Evolutionary conservation across 2,329 filamentous ascomycete genomes (phyloP).

Genomic region (Nothopassalora personata): DNA sequence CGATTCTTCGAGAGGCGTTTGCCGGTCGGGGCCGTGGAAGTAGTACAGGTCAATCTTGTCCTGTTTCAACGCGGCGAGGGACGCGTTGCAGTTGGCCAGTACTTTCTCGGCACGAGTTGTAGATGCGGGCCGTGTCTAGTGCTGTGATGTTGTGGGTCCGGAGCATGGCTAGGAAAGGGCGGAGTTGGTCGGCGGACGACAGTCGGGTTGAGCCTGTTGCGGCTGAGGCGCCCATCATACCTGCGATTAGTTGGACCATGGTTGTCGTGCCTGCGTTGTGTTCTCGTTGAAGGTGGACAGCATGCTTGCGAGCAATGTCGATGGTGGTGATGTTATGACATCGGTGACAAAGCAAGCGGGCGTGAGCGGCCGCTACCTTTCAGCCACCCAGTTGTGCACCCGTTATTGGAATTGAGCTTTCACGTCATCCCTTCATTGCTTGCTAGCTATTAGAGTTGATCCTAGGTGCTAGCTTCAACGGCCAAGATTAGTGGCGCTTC

Average conservation of each 20-base stretch:
- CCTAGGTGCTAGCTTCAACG: too few species aligned
- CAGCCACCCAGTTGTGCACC: neutral
- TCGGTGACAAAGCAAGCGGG: conserved; percentile 2
- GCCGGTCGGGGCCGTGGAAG: conserved; percentile 45
- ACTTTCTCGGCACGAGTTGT: conserved; percentile 31
- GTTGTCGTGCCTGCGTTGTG: neutral
- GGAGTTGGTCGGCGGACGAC: conserved; percentile 16
- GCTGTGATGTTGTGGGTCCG: conserved; percentile 30
- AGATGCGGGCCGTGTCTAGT: conserved; percentile 38
- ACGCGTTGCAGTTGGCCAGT: conserved; percentile 22
- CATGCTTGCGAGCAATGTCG: neutral
- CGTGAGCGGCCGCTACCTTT: neutral
- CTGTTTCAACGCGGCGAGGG: conserved; percentile 25
- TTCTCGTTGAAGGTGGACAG: neutral
- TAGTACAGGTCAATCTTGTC: conserved; percentile 36
- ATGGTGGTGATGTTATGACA: too few species aligned
- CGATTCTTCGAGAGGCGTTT: conserved; percentile 44
- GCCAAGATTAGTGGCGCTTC: too few species aligned
- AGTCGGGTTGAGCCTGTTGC: conserved; percentile 22
- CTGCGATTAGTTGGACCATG: conserved; percentile 28
- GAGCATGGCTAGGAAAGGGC: conserved; percentile 31
- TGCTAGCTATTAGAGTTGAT: too few species aligned
- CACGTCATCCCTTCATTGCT: too few species aligned
- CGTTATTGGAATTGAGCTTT: neutral
- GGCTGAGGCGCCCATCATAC: conserved; percentile 28